Conservation (phyloP, 768 basidiomycete species). For the Termitomyces sp. region DNA sequence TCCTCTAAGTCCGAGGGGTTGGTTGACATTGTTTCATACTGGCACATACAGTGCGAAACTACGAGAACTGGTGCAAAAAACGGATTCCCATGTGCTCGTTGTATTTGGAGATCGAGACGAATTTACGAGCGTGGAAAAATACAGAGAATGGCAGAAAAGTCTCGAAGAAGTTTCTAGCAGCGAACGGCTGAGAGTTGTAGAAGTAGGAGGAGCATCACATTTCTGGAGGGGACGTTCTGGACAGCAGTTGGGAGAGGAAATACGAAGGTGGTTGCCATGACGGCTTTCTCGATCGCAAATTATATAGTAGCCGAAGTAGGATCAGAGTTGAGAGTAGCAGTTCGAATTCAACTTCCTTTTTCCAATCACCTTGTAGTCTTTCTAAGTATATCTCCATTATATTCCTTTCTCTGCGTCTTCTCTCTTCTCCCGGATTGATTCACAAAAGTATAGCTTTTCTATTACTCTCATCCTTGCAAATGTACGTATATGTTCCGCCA, state of each 20-base stretch:
- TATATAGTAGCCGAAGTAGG: slow-evolving; percentile 2
- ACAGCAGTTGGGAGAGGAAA: slow-evolving; percentile 18
- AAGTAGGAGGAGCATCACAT: slow-evolving; percentile 51
- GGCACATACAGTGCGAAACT: slow-evolving; percentile 49
- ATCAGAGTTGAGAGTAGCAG: slow-evolving; percentile 8
- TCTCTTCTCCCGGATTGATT: neutral
- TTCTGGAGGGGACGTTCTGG: slow-evolving; percentile 53
- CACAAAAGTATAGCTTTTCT: slow-evolving; percentile 6
- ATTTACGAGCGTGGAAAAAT: slow-evolving; percentile 55
- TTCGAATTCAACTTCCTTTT: slow-evolving; percentile 6
- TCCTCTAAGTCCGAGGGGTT: slow-evolving; percentile 60
- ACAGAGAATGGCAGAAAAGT: slow-evolving; percentile 47
- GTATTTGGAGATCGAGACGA: slow-evolving; percentile 68
- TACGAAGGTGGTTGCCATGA: slow-evolving; percentile 34
- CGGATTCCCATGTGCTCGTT: slow-evolving; percentile 49
- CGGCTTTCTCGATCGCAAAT: slow-evolving; percentile 8
- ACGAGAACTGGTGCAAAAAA: slow-evolving; percentile 40
- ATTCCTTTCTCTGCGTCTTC: slow-evolving; percentile 7
- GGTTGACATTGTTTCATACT: slow-evolving; percentile 66
- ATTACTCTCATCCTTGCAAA: slow-evolving; percentile 17
- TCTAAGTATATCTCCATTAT: neutral
- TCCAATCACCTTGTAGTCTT: slow-evolving; percentile 15
- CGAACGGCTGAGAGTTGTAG: slow-evolving; percentile 24
- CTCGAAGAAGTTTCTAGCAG: slow-evolving; percentile 24
- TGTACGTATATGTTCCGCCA: slow-evolving; percentile 23